A percentile compares a stretch with the other conserved stretches of the same genome.
phyloP scores from a whole-genome alignment of 768 basidiomycete genomes.

The Collybia sordida region DNA sequence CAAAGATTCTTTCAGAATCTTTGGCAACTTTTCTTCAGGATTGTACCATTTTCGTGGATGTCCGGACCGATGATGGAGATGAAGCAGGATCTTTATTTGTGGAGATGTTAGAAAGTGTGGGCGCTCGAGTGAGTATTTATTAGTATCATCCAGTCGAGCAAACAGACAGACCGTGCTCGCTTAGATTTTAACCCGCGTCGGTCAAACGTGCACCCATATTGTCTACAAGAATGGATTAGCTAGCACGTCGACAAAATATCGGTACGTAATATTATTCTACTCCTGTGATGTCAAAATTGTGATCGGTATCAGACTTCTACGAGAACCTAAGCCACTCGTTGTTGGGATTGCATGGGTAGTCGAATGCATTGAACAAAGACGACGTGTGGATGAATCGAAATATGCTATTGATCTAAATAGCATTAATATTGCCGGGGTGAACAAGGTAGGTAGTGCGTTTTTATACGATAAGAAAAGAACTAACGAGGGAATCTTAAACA shows the following conservation, averaged over 20 bases:
- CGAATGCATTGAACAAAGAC: slow-evolving; percentile 73
- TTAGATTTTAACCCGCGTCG: slow-evolving; percentile 64
- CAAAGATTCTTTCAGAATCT: slow-evolving; percentile 26
- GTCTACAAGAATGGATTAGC: slow-evolving; percentile 81
- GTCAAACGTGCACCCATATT: slow-evolving; percentile 78
- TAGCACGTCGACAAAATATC: slow-evolving; percentile 72
- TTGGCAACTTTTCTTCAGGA: slow-evolving; percentile 61
- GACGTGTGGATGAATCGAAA: slow-evolving; percentile 60
- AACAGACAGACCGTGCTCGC: not conserved
- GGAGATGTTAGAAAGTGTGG: slow-evolving; percentile 78
- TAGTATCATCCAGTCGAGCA: too few relatives aligned
- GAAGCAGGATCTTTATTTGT: slow-evolving; percentile 81
- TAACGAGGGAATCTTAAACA: slow-evolving; percentile 23
- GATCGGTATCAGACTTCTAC: slow-evolving; percentile 43
- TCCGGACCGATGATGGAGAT: slow-evolving; percentile 80
- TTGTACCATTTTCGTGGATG: slow-evolving; percentile 85
- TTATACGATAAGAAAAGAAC: not conserved
- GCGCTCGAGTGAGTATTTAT: slow-evolving; percentile 62
- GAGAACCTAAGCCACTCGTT: slow-evolving; percentile 69
- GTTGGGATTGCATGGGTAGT: slow-evolving; percentile 91
- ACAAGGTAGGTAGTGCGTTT: slow-evolving; percentile 48
- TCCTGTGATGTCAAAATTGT: not conserved
- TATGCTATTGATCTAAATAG: slow-evolving; percentile 67
- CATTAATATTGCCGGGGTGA: slow-evolving; percentile 55
- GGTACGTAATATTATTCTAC: slow-evolving; percentile 36